phyloP scores from a whole-genome alignment of 805 yeast species.

The Candida chilensis region DNA sequence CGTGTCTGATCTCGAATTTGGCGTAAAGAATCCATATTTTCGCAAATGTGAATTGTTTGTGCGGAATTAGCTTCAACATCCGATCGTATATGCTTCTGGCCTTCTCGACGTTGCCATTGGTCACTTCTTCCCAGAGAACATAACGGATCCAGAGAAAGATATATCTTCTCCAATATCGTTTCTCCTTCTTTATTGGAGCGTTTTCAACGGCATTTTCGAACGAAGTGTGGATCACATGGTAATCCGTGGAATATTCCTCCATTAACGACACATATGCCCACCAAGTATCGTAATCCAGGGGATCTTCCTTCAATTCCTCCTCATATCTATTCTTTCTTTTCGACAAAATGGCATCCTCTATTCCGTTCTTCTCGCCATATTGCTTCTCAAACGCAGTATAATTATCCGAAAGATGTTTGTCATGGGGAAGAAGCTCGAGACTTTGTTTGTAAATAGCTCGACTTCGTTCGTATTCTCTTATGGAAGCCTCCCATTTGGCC shows the following conservation, averaged over 20 bases:
- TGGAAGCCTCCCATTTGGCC: slow-evolving; percentile 64
- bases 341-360: slow-evolving; percentile 40
- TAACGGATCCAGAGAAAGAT: slow-evolving; percentile 63
- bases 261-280: slow-evolving; percentile 59
- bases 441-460: slow-evolving; percentile 41
- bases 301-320: slow-evolving; percentile 29
- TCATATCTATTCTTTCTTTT: slow-evolving; percentile 55
- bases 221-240: slow-evolving; percentile 17
- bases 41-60: slow-evolving; percentile 52
- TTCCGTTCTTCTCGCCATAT: slow-evolving; percentile 44
- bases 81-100: slow-evolving; percentile 44
- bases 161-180: slow-evolving; percentile 56
- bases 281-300: slow-evolving; percentile 72
- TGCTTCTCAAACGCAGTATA: slow-evolving; percentile 57
- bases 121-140: slow-evolving; percentile 53
- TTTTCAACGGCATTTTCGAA: slow-evolving; percentile 34
- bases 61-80: slow-evolving; percentile 45
- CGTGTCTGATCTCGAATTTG: slow-evolving; percentile 65
- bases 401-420: slow-evolving; percentile 23
- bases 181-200: slow-evolving; percentile 24
- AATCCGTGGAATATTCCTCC: slow-evolving; percentile 21
- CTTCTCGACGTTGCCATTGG: slow-evolving; percentile 23
- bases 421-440: slow-evolving; percentile 24
- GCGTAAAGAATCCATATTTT: slow-evolving; percentile 68
- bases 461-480: slow-evolving; percentile 55